These are phyloP conservation scores for Juncus inflexus DNA, from an alignment of 176 grass and related monocot genomes.

Conservation along the genomic window DNA sequence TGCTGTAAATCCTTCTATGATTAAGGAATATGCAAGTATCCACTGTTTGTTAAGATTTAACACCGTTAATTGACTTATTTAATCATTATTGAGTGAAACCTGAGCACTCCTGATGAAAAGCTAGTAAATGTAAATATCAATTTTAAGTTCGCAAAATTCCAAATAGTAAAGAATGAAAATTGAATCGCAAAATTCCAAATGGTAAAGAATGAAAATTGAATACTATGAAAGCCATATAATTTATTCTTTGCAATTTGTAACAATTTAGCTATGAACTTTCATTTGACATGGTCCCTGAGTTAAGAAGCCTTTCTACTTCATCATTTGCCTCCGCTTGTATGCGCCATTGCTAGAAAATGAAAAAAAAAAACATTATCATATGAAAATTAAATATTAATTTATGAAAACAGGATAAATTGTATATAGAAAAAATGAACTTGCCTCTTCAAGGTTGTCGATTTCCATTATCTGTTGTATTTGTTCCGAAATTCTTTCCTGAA, in stretches of 20 bases:
- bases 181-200: not conserved
- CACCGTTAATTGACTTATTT: no score
- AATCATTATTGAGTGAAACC: no score
- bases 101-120: no score
- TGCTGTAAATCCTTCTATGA: no score
- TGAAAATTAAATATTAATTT: not conserved
- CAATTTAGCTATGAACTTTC: constrained; percentile 36
- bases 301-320: constrained; percentile 93
- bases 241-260: constrained; percentile 17
- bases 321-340: constrained; percentile 98
- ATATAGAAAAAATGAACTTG: constrained; percentile 30
- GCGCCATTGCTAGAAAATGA: constrained; percentile 70
- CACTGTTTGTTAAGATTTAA: no score
- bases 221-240: not conserved
- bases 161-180: constrained; percentile 11
- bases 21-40: no score
- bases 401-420: not conserved
- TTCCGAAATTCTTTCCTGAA: constrained; percentile 86
- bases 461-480: constrained; percentile 97
- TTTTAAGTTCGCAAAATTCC: not conserved
- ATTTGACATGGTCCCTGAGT: constrained; percentile 48
- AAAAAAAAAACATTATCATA: constrained; percentile 1
- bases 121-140: not conserved
- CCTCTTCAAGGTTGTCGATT: constrained; percentile 98
- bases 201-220: constrained; percentile 14